Conservation (phyloP, 2,329 filamentous ascomycete genomes). For the Fusarium vanettenii region DNA sequence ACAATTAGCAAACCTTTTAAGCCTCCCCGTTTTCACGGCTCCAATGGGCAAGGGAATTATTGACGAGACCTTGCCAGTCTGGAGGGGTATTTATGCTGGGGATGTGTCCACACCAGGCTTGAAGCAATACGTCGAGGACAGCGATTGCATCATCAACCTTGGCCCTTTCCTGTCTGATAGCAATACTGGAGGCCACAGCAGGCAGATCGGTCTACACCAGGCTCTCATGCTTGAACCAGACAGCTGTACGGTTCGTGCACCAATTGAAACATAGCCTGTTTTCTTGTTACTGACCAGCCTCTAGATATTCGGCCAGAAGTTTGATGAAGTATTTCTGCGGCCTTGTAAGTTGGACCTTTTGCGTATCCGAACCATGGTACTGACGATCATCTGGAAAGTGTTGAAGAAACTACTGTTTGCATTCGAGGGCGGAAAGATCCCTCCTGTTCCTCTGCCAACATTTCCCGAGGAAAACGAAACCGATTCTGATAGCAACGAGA, state of each 20-base stretch:
- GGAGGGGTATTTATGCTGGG: neutral
- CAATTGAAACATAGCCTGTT: fast-evolving
- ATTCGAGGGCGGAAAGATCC: neutral
- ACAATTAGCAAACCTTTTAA: neutral
- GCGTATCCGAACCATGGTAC: too few relatives aligned
- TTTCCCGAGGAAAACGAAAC: neutral
- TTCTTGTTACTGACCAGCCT: neutral
- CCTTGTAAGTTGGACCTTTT: neutral
- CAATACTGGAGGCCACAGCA: neutral
- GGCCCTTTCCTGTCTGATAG: neutral
- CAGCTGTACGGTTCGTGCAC: neutral
- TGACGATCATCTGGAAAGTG: neutral
- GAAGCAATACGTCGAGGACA: neutral
- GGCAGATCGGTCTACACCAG: neutral
- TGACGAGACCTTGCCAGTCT: neutral
- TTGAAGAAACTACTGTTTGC: neutral
- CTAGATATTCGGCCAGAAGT: neutral
- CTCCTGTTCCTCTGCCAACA: neutral
- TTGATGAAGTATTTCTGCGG: neutral
- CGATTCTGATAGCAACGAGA: neutral
- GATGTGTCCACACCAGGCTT: neutral
- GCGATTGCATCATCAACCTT: neutral
- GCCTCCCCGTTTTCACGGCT: neutral
- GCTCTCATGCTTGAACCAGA: neutral
- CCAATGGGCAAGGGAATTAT: neutral